Evolutionary conservation across 2,329 filamentous ascomycete genomes (phyloP).

Genomic region (Calonectria hawksworthii): DNA sequence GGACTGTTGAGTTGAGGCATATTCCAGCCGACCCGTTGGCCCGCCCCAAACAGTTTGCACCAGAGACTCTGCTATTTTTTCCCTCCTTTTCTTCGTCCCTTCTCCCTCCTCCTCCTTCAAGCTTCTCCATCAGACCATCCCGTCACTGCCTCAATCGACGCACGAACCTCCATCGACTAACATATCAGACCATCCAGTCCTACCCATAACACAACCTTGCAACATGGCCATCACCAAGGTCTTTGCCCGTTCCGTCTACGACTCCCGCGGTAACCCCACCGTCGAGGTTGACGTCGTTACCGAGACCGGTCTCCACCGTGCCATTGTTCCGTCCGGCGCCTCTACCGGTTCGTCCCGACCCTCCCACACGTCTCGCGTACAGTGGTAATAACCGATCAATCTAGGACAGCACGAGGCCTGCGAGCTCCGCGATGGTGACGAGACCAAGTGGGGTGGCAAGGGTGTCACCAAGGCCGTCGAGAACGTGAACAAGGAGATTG

Average conservation of each 20-base stretch:
- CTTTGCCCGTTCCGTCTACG: constrained; percentile 95
- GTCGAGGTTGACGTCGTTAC: constrained; percentile 98
- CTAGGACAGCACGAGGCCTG: constrained; percentile 90
- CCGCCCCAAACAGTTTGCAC: constrained; percentile 29
- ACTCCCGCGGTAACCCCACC: constrained; percentile 98
- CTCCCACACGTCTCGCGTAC: constrained; percentile 36
- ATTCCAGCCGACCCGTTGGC: constrained; percentile 40
- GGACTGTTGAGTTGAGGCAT: constrained; percentile 43
- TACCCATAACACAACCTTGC: constrained; percentile 44
- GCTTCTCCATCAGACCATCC: constrained; percentile 25
- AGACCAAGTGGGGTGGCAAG: constrained; percentile 88
- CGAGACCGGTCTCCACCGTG: constrained; percentile 95
- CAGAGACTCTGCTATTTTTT: constrained; percentile 31
- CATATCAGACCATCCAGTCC: constrained; percentile 38
- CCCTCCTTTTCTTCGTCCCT: constrained; percentile 25
- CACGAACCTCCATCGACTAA: constrained; percentile 37
- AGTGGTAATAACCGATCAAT: constrained; percentile 47
- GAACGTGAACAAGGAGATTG: constrained; percentile 88
- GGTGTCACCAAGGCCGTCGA: constrained; percentile 88
- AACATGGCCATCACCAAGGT: constrained; percentile 93
- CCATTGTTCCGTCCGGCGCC: constrained; percentile 96
- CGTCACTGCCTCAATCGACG: constrained; percentile 28
- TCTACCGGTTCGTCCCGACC: constrained; percentile 80
- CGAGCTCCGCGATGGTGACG: constrained; percentile 92
- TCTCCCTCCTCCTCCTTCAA: constrained; percentile 26